phyloP scores from a whole-genome alignment of 2,329 filamentous ascomycete species.

The Neofusicoccum kwambonambiense region DNA sequence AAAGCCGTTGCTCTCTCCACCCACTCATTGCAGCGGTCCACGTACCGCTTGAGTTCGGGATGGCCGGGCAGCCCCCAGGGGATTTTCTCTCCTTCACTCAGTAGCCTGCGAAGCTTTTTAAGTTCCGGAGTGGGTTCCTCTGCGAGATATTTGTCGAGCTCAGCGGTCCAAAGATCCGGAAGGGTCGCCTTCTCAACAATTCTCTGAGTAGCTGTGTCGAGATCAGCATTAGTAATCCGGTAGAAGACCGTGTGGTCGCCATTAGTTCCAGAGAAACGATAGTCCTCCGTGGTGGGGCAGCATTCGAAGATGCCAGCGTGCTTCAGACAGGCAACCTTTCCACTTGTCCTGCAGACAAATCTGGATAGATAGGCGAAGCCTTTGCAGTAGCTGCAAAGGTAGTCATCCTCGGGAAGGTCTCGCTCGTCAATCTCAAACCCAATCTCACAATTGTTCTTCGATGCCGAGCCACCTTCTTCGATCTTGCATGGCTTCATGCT shows the following conservation, averaged over 20 bases:
- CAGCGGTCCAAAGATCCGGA: conserved; percentile 87
- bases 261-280: conserved; percentile 59
- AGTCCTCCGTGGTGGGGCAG: conserved; percentile 66
- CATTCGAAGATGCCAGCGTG: conserved; percentile 81
- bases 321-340: conserved; percentile 77
- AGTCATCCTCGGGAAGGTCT: conserved; percentile 85
- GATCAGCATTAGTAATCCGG: conserved; percentile 70
- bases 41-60: conserved; percentile 78
- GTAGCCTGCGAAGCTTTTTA: conserved; percentile 77
- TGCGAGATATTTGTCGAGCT: conserved; percentile 79
- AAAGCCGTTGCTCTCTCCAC: conserved; percentile 96
- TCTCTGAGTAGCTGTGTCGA: conserved; percentile 67
- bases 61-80: conserved; percentile 84
- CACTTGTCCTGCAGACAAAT: conserved; percentile 78
- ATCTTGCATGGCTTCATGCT: conserved; percentile 13
- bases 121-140: conserved; percentile 82
- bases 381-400: conserved; percentile 90
- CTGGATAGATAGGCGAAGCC: conserved; percentile 87
- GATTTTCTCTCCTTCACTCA: conserved; percentile 94
- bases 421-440: conserved; percentile 51
- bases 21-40: conserved; percentile 96
- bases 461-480: conserved; percentile 18
- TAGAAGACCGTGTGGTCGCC: conserved; percentile 71
- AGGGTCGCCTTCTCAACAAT: conserved; percentile 82
- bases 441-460: conserved; percentile 29